A percentile compares a stretch with the other conserved stretches of the same genome.
phyloP scores from a whole-genome alignment of 208 protist genomes.

The Blechomonas ayalai region DNA sequence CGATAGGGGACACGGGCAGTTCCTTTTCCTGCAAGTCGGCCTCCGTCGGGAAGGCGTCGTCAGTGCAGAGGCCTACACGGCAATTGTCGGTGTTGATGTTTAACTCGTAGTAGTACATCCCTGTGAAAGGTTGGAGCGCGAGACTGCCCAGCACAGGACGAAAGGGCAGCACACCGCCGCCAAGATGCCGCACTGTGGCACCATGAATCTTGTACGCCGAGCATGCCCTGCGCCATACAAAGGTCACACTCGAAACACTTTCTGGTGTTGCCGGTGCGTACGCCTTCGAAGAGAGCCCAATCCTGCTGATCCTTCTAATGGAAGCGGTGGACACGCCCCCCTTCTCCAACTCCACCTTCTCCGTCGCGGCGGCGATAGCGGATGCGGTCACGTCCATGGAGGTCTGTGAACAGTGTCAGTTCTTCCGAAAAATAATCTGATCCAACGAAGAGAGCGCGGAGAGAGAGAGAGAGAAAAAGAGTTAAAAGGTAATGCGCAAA shows the following conservation, averaged over 20 bases:
- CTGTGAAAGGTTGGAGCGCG: constrained; percentile 44
- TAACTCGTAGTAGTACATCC: constrained; percentile 79
- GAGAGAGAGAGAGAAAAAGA: constrained; percentile 12
- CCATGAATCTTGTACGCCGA: constrained; percentile 38
- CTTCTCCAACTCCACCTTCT: not conserved
- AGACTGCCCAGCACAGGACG: constrained; percentile 56
- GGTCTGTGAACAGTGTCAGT: too few relatives aligned
- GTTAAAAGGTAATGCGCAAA: not conserved
- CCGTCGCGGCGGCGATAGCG: too few relatives aligned
- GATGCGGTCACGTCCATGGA: too few relatives aligned
- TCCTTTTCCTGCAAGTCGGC: constrained; percentile 23
- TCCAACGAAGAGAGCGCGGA: constrained; percentile 5
- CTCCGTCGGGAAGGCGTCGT: constrained; percentile 28
- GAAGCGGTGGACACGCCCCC: not conserved
- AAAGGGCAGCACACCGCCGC: constrained; percentile 43
- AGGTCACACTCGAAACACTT: constrained; percentile 34
- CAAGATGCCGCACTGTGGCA: constrained; percentile 36
- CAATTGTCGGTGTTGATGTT: constrained; percentile 65
- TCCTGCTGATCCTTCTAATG: too few relatives aligned
- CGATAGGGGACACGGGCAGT: constrained; percentile 15
- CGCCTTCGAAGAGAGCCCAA: too few relatives aligned
- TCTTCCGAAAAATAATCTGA: too few relatives aligned
- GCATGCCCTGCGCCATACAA: constrained; percentile 56
- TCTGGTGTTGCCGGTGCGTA: constrained; percentile 21
- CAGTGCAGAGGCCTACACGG: constrained; percentile 61